Percentiles rank a stretch among this genome's conserved stretches.
Evolutionary conservation across 2,329 filamentous ascomycete species (phyloP).

Genomic region (Fusarium neocosmosporiellum): DNA sequence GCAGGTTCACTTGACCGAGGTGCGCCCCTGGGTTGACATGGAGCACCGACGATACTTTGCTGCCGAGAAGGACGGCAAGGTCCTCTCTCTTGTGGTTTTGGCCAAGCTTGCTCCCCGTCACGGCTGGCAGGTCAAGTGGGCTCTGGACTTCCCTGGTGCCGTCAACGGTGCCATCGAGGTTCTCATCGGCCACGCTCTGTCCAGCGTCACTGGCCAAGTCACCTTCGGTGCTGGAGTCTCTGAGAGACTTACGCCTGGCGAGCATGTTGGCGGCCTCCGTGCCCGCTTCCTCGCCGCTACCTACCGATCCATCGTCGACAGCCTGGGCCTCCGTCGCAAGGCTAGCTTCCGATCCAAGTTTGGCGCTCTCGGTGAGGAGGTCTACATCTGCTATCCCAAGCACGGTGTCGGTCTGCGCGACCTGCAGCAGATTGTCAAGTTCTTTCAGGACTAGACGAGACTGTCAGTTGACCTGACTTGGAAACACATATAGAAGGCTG

Average conservation of each 20-base stretch:
- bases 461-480: not conserved
- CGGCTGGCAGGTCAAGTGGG: slow-evolving; percentile 96
- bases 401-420: slow-evolving; percentile 86
- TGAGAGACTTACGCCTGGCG: slow-evolving; percentile 78
- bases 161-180: slow-evolving; percentile 90
- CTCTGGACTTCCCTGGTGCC: slow-evolving; percentile 89
- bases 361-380: slow-evolving; percentile 83
- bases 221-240: slow-evolving; percentile 91
- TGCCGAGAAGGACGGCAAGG: slow-evolving; percentile 77
- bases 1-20: slow-evolving; percentile 91
- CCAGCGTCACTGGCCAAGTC: slow-evolving; percentile 64
- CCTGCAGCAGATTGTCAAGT: slow-evolving; percentile 86
- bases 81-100: slow-evolving; percentile 83
- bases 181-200: slow-evolving; percentile 78
- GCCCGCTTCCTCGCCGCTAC: slow-evolving; percentile 85
- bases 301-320: slow-evolving; percentile 84
- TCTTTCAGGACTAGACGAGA: slow-evolving; percentile 78
- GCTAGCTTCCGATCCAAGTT: slow-evolving; percentile 92
- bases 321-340: slow-evolving; percentile 85
- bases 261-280: slow-evolving; percentile 83
- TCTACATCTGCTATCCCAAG: slow-evolving; percentile 91
- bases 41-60: slow-evolving; percentile 89
- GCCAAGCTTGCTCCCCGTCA: slow-evolving; percentile 83
- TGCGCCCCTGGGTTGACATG: slow-evolving; percentile 87
- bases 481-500: slow-evolving; percentile 3